These are phyloP conservation scores for Mycena floridula DNA, from an alignment of 768 basidiomycete species.

Conservation along the genomic window DNA sequence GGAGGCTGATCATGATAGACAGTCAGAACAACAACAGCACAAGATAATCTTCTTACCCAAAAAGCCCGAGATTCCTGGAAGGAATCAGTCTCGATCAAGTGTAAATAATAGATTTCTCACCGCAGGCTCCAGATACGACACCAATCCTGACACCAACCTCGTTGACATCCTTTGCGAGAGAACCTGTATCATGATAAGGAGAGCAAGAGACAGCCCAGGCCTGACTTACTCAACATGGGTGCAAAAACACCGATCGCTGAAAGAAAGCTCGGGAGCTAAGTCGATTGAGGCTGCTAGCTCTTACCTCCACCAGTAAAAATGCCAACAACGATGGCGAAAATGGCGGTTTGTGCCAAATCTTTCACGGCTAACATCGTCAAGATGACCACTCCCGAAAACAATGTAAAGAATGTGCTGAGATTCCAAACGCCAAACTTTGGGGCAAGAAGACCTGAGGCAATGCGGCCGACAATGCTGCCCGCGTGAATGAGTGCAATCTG, in stretches of 20 bases:
- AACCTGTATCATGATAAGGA: no score
- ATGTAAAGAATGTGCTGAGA: not conserved
- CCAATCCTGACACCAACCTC: not conserved
- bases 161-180: not conserved
- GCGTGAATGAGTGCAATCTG: conserved; percentile 28
- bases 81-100: not conserved
- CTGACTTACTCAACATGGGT: not conserved
- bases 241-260: not conserved
- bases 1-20: not conserved
- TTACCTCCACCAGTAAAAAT: not conserved
- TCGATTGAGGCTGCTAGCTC: not conserved
- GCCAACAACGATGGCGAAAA: not conserved
- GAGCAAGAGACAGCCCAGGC: not conserved
- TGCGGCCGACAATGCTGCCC: conserved; percentile 28
- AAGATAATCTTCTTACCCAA: not conserved
- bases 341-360: not conserved
- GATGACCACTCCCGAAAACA: not conserved
- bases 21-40: not conserved
- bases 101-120: not conserved
- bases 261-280: no score
- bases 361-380: not conserved
- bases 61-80: not conserved
- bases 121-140: not conserved
- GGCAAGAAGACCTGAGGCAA: conserved; percentile 28
- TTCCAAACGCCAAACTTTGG: conserved; percentile 20